These are phyloP conservation scores for Pichia sp. DNA, from an alignment of 1,139 yeast genomes.

Conservation along the genomic window DNA sequence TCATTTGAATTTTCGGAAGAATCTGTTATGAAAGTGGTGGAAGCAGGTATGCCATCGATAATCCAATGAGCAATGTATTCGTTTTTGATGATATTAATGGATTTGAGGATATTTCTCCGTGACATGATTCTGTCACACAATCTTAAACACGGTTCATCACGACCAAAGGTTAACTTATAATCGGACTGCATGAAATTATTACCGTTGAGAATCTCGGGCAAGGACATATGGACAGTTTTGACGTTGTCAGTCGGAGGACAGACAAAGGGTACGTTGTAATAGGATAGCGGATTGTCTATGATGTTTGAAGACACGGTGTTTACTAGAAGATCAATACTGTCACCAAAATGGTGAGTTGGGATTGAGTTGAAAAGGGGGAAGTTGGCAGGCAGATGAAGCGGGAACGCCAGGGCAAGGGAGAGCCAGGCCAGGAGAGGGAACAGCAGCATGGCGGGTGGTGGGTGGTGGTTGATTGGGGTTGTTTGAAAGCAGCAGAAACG, in stretches of 20 bases:
- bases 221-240: slow-evolving; percentile 57
- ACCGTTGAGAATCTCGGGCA: slow-evolving; percentile 76
- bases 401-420: neutral
- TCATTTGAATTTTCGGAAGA: slow-evolving; percentile 45
- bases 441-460: neutral
- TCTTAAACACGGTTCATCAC: slow-evolving; percentile 58
- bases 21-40: slow-evolving; percentile 71
- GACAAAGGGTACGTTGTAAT: slow-evolving; percentile 71
- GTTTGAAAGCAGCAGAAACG: no score
- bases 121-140: slow-evolving; percentile 59
- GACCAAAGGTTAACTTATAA: slow-evolving; percentile 53
- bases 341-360: slow-evolving; percentile 37
- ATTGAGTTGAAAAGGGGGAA: neutral
- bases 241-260: slow-evolving; percentile 59
- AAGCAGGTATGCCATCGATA: slow-evolving; percentile 81
- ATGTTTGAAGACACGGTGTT: slow-evolving; percentile 74
- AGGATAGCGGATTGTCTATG: slow-evolving; percentile 73
- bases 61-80: slow-evolving; percentile 83
- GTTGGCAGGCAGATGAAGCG: neutral
- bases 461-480: neutral
- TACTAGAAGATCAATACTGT: slow-evolving; percentile 61
- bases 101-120: slow-evolving; percentile 45
- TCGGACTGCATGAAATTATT: slow-evolving; percentile 76
- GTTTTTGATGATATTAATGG: slow-evolving; percentile 55
- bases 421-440: neutral